Evolutionary conservation across 495 filamentous ascomycete genomes (phyloP).

Genomic region (Neurospora sublineolata): DNA sequence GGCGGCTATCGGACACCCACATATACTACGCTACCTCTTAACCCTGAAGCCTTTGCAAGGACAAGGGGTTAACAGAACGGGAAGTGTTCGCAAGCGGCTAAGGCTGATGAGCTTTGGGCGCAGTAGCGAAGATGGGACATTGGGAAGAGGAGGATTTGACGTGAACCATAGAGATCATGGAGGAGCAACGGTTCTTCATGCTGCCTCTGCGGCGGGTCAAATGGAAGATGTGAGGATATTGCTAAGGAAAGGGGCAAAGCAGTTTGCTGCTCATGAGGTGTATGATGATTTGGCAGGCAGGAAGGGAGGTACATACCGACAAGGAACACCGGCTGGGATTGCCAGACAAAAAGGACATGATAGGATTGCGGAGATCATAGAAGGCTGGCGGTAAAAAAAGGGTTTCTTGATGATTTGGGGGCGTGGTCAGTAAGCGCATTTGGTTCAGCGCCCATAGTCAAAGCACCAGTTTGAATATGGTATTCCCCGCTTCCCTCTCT

Average conservation of each 20-base stretch:
- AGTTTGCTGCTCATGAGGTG: slow-evolving; percentile 5
- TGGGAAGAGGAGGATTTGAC: background rate
- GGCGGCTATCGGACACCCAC: background rate
- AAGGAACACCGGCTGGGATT: slow-evolving; percentile 9
- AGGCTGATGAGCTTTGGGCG: background rate
- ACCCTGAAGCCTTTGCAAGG: background rate
- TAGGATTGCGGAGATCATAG: slow-evolving; percentile 1
- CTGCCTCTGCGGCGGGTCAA: slow-evolving; percentile 1
- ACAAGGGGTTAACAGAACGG: background rate
- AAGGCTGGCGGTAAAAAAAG: slow-evolving; percentile 1
- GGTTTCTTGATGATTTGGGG: background rate
- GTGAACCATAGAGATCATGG: slow-evolving; percentile 10
- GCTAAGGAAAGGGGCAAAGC: slow-evolving; percentile 7
- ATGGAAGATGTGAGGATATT: slow-evolving; percentile 6
- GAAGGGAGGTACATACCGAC: background rate
- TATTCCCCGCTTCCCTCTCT: background rate
- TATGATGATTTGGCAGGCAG: slow-evolving; percentile 2
- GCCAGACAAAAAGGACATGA: slow-evolving; percentile 5
- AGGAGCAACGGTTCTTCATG: slow-evolving; percentile 12
- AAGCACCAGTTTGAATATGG: background rate
- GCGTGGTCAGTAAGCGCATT: background rate
- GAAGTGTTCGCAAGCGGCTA: background rate
- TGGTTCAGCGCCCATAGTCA: background rate
- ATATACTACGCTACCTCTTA: slow-evolving; percentile 6
- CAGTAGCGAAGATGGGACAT: background rate